Base-by-base conservation (phyloP, 306 rosid species). In the Fragaria iinumae region DNA sequence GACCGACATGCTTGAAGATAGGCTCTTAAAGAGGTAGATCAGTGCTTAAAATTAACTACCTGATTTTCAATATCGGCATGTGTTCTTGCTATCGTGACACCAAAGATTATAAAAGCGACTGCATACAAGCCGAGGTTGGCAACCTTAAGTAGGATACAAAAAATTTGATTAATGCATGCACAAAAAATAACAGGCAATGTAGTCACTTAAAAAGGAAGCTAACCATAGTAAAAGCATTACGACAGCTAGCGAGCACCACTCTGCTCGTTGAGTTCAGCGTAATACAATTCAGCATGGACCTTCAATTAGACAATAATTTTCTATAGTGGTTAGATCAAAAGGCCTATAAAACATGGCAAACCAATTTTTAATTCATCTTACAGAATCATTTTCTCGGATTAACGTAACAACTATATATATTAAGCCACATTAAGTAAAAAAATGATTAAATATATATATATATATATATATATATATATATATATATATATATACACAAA, bases 261-360 rank as follows among this genome's bases (percentile, higher is more conserved):
- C 98, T 88, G 89, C 97, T 92, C 43, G 96, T 80, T 41, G 97
- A 84, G 85, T 90, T 92, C 80, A 92, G 83, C 2, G 98, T 95
- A 68, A 92, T 90, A 85, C 98, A 95, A 85, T 85, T 95, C 79
- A 92, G 84, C 98, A 95, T 92, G 75, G 98, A 90, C 98, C 98
- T 93, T 85, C 88, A 78, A 69, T 44, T 80, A 62, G 76, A 71
- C 55, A 75, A 74, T 60, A 47, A 49, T 72, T 53, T 52, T 25
- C 36, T 18, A 34, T 21, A 49, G 72, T 71, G 56, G 70, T 39
- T 34, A 64, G 60, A 57, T 72, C 57, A 27, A 81, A 53, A 80
- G 21, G 39, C 53, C 41, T 52, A 53, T 18, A 38, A 7, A 55
- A 72, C 20, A 34, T 52, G 32, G 25, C 45, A 1, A 25, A 29